Evolutionary conservation across 2,329 filamentous ascomycete genomes (phyloP), one percentile per base, ranked within the genome.

Genomic region (Diplocarpon mali): DNA sequence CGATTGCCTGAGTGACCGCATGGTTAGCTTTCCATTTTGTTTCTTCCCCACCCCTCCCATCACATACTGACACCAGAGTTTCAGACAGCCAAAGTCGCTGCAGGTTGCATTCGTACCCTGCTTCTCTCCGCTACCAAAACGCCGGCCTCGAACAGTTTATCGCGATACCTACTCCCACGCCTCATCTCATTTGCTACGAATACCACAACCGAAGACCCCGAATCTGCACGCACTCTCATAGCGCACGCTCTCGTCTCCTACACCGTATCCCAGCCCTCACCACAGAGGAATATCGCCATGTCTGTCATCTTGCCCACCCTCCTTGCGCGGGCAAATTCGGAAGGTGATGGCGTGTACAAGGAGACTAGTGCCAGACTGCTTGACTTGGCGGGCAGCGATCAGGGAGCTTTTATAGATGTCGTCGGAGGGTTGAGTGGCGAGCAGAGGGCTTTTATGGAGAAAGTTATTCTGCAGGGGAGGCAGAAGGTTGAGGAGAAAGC

Each of bases 21-120:
- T 86, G 76, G 78, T 81, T 61, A 55, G 62, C 57, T 14, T 30
- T 31, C 27, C 14, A 15, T 29, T n/a, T 32, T 14, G 14, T 2
- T 15, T n/a, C 15, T 14, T 38, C 13, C 42, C n/a, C 5, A 24
- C 11, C 35, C 38, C 5, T 27, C 11, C 35, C 38, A 45, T 45
- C 28, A 11, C 55, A 40, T 43, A 40, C 38, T 47, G 53, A 49
- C 16, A 17, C n/a, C n/a, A 16, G 30, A 32, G 30, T 32, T 40
- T 28, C 43, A 83, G 77, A 90, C 86, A 1, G 83, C 85, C 44
- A 94, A 85, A 59, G 89, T 95, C 45, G 88, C 92, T 1, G 84
- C 87, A 49, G 88, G 87, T 59, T 98, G 92, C 64, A 78, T 90
- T 53, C 80, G 89, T 45, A 92, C 88, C 7, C 73, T 96, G 7